phyloP scores from a whole-genome alignment of 306 rosid species.

The Cicer bijugum region DNA sequence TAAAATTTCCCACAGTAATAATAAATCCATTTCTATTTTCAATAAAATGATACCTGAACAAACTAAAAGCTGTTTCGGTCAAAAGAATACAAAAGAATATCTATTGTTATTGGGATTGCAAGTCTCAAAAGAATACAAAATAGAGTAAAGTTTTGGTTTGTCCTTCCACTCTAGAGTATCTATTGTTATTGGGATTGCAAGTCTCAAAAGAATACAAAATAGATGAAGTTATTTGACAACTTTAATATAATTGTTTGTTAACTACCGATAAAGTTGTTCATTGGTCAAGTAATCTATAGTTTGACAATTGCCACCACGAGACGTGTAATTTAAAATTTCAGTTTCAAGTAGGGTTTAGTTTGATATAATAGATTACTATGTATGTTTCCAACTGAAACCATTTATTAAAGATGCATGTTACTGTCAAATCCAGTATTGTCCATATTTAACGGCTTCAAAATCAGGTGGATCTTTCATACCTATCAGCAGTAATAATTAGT shows the following conservation, averaged over 20 bases:
- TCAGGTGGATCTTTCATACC: conserved; percentile 31
- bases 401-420: conserved; percentile 14
- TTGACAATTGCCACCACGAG: background rate
- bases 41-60: conserved; percentile 17
- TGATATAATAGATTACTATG: conserved; percentile 1
- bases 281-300: conserved; percentile 9
- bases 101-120: too few species aligned
- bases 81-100: too few species aligned
- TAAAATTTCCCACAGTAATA: background rate
- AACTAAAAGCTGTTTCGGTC: conserved; percentile 10
- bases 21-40: conserved; percentile 16
- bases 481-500: conserved; percentile 9
- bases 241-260: background rate
- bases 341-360: conserved; percentile 9
- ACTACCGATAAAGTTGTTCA: conserved; percentile 12
- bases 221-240: conserved; percentile 8
- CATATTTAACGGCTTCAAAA: conserved; percentile 21
- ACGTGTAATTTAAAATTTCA: conserved; percentile 1
- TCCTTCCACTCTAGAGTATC: conserved; percentile 24
- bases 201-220: conserved; percentile 3
- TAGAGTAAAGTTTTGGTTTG: conserved; percentile 31
- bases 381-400: conserved; percentile 17
- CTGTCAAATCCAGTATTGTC: conserved; percentile 14
- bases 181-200: background rate
- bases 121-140: too few species aligned